Evolutionary conservation across 768 basidiomycete species (phyloP).

Genomic region (Lactifluus volemus): DNA sequence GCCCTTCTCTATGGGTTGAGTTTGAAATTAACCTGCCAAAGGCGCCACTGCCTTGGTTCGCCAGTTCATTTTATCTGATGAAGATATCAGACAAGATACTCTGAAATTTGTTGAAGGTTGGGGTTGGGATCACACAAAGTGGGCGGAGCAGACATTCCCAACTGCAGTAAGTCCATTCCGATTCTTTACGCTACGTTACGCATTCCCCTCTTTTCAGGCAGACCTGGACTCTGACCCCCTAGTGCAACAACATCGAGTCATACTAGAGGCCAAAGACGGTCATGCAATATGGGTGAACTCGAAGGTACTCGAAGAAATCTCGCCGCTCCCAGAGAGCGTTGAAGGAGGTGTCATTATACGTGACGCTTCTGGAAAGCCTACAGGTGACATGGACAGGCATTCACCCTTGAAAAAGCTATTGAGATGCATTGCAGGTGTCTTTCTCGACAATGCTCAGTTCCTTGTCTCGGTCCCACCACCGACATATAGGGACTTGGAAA

Average conservation of each 20-base stretch:
- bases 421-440: conserved; percentile 40
- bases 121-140: conserved; percentile 89
- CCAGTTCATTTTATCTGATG: conserved; percentile 49
- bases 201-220: conserved; percentile 32
- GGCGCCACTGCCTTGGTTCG: conserved; percentile 57
- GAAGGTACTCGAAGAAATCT: conserved; percentile 45
- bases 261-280: conserved; percentile 78
- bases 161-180: conserved; percentile 43
- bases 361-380: conserved; percentile 56
- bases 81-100: conserved; percentile 47
- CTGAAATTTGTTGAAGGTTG: conserved; percentile 64
- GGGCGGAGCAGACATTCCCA: conserved; percentile 55
- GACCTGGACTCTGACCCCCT: conserved; percentile 66
- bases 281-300: conserved; percentile 85
- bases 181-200: not conserved
- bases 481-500: conserved; percentile 53
- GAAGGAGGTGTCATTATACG: conserved; percentile 78
- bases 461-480: conserved; percentile 55
- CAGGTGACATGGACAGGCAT: conserved; percentile 37
- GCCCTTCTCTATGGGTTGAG: not conserved
- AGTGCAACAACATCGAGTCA: conserved; percentile 58
- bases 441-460: conserved; percentile 83
- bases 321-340: conserved; percentile 55
- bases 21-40: conserved; percentile 23
- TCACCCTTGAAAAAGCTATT: not conserved